Base-by-base conservation (phyloP, 768 basidiomycete species). In the Boletus tylopilopsis region DNA sequence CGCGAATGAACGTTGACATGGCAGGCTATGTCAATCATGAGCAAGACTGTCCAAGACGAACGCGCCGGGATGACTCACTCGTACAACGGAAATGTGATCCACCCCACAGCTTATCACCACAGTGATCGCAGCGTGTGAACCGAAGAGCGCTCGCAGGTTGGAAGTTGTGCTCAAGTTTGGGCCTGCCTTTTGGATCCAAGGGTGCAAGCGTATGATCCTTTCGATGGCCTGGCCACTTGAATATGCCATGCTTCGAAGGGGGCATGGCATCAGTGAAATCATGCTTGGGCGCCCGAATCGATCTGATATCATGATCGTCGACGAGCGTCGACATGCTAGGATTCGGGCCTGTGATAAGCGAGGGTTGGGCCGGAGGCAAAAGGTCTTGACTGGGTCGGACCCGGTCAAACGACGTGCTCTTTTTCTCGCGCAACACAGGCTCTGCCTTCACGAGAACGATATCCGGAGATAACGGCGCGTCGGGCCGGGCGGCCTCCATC, bases 91-190 rank as follows among this genome's bases (percentile, higher is more conserved):
- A 76, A 63, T 94, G 93, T n/a, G 94, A 82, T 7, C 95, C 95
- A 6, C 96, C 96, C 94, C 94, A 99, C 84, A 98, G 84, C 75
- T 98, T 99, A 64, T 98, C 96, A 29, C 85, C 86, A 64, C 96
- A 99, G 47, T 94, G 87, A 60, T 98, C 96, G 64, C 96, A 99
- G 35, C 90, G 80, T 24, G 90, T 85, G 50, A 96, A 89, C 32
- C 94, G 81, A 49, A 98, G 73, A 24, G 94, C 81, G 59, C 85
- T 95, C 55, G 90, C 73, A 55, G 89, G 92, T 62, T 92, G 89
- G 76, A 98, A 98, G 53, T 77, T 79, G 66, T 99, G 96, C 49
- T 89, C 85, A 30, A 76, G 56, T 60, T 64, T 67, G 18, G 68
- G 64, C 55, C 72, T 78, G 48, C 71, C 68, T 51, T 61, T 73